Conservation (phyloP, 352 stramenopile genomes). For the Aphanomyces invadans region DNA sequence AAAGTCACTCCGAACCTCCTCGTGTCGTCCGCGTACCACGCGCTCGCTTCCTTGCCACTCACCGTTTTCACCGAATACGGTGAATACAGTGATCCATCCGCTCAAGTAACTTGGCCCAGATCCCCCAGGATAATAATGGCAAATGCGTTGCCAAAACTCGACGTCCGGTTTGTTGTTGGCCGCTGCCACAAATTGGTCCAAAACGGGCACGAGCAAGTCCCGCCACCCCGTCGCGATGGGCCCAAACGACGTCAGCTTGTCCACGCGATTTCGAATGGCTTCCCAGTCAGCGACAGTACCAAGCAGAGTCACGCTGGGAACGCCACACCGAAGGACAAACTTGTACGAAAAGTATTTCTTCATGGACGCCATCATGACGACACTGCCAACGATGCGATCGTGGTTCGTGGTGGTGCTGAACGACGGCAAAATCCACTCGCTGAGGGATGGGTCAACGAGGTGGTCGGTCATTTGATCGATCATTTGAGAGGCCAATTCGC, state of each 20-base stretch:
- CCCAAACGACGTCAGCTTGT: neutral
- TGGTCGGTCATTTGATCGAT: slow-evolving; percentile 13
- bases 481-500: neutral
- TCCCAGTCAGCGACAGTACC: slow-evolving; percentile 14
- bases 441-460: neutral
- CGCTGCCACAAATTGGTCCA: slow-evolving; percentile 8
- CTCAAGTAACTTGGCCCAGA: neutral
- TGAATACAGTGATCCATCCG: slow-evolving; percentile 11
- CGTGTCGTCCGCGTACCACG: neutral
- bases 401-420: slow-evolving; percentile 14
- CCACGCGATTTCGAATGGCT: neutral
- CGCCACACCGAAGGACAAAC: neutral
- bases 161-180: neutral
- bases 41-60: neutral
- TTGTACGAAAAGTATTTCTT: slow-evolving; percentile 13
- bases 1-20: neutral
- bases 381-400: slow-evolving; percentile 15
- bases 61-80: neutral
- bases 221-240: neutral
- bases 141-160: slow-evolving; percentile 10
- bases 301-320: slow-evolving; percentile 8
- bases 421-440: slow-evolving; percentile 1
- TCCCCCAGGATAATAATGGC: neutral
- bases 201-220: neutral
- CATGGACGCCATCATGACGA: slow-evolving; percentile 18